Evolutionary conservation across 2,329 filamentous ascomycete genomes (phyloP).

Genomic region (Onygenales sp.): DNA sequence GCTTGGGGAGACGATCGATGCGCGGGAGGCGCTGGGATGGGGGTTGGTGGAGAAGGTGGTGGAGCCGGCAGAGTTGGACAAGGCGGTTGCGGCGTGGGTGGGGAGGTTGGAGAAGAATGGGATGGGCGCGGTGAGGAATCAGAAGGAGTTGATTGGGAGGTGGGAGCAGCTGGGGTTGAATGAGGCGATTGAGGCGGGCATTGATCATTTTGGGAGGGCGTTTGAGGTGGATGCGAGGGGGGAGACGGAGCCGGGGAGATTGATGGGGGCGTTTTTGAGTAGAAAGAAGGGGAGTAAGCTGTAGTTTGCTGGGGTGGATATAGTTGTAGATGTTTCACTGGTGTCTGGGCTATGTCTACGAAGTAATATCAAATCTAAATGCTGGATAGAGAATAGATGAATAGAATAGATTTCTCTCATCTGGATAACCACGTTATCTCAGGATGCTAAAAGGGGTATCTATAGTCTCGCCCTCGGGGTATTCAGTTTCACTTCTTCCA

Average conservation of each 20-base stretch:
- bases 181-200: conserved; percentile 16
- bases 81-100: conserved; percentile 23
- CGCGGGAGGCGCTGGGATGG: conserved; percentile 23
- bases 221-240: conserved; percentile 10
- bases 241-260: conserved; percentile 2
- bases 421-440: too few species aligned
- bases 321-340: too few species aligned
- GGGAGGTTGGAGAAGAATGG: conserved; percentile 20
- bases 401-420: too few species aligned
- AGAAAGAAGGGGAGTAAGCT: conserved; percentile 5
- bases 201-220: conserved; percentile 18
- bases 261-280: conserved; percentile 8
- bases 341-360: too few species aligned
- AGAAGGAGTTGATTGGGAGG: conserved; percentile 22
- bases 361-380: too few species aligned
- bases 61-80: conserved; percentile 18
- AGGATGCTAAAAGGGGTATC: background rate
- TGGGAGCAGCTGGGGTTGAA: conserved; percentile 20
- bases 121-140: conserved; percentile 21
- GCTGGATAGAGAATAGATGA: too few species aligned
- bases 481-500: conserved; percentile 17
- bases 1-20: conserved; percentile 26
- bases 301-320: background rate
- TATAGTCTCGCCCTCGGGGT: background rate
- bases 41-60: conserved; percentile 29